Conservation (phyloP, 768 basidiomycete genomes). For the Plicaturopsis crispa region DNA sequence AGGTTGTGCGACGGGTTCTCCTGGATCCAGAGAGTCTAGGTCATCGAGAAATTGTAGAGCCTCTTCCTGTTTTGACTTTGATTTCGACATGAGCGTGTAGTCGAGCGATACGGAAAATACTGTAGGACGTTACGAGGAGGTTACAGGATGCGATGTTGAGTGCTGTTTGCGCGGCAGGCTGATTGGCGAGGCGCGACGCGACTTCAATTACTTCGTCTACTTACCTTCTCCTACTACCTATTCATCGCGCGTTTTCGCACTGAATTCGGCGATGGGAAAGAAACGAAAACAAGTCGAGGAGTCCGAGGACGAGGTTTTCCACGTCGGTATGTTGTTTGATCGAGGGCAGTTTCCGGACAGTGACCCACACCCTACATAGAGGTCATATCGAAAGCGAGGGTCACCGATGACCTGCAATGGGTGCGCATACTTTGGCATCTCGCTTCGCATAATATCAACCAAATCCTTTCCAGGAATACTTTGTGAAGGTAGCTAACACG, state of each 20-base stretch:
- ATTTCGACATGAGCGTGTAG: conserved; percentile 30
- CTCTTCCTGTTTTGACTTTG: conserved; percentile 80
- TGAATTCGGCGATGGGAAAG: no score
- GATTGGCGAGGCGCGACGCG: no score
- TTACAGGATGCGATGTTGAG: neutral
- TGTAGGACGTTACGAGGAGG: neutral
- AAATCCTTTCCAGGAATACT: conserved; percentile 49
- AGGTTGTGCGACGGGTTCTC: conserved; percentile 7
- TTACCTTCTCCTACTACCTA: no score
- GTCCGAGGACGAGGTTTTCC: conserved; percentile 35
- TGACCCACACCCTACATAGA: conserved; percentile 27
- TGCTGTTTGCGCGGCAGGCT: neutral
- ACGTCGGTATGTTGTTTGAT: conserved; percentile 33
- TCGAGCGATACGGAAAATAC: neutral
- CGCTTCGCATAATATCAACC: neutral
- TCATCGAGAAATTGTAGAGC: conserved; percentile 92
- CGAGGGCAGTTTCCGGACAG: neutral
- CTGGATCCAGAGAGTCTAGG: conserved; percentile 71
- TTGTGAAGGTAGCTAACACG: conserved; percentile 46
- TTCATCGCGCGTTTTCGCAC: no score
- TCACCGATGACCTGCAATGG: conserved; percentile 42
- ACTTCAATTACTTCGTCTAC: no score
- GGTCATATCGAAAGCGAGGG: conserved; percentile 53
- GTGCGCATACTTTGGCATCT: conserved; percentile 25
- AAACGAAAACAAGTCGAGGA: no score